Percentiles rank a stretch among this genome's conserved stretches.
Conservation (phyloP, 805 yeast genomes). For the Sungouiozyma intestinalis region DNA sequence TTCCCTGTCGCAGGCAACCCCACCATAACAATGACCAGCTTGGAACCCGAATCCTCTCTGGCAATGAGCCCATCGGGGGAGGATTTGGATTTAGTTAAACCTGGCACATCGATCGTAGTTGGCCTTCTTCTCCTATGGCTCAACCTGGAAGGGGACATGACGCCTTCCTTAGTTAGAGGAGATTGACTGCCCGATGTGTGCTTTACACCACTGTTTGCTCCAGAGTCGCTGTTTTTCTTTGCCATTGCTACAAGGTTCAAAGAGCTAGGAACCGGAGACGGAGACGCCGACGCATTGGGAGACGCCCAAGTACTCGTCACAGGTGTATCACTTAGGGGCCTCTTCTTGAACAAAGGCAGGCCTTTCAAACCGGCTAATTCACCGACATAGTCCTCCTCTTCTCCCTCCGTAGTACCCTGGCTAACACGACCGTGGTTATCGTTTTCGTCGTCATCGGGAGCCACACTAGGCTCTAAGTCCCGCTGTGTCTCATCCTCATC, state of each 20-base stretch:
- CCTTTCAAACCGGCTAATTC: slow-evolving; percentile 3
- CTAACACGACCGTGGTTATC: too few species aligned
- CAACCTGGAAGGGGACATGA: slow-evolving; percentile 18
- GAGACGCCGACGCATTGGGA: slow-evolving; percentile 33
- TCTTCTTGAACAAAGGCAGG: slow-evolving; percentile 50
- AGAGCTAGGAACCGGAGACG: slow-evolving; percentile 22
- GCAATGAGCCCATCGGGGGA: slow-evolving; percentile 68
- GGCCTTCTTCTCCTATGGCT: slow-evolving; percentile 42
- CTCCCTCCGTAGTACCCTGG: background rate
- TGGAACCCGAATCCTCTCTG: slow-evolving; percentile 61
- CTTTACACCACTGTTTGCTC: background rate
- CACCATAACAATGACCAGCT: slow-evolving; percentile 90
- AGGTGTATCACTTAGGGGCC: slow-evolving; percentile 72
- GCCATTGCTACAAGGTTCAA: slow-evolving; percentile 1
- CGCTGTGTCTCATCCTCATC: background rate
- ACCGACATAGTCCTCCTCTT: slow-evolving; percentile 4
- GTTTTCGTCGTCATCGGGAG: background rate
- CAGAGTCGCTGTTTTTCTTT: background rate
- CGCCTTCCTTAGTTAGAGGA: slow-evolving; percentile 1
- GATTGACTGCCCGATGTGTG: background rate
- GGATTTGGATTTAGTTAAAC: slow-evolving; percentile 70
- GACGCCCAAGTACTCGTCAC: slow-evolving; percentile 46
- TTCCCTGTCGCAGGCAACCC: slow-evolving; percentile 95
- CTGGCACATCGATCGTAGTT: slow-evolving; percentile 85
- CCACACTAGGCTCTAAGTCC: background rate